These are phyloP conservation scores for Meira miltonrushii DNA, from an alignment of 1,284 basidiomycete species.

Conservation along the genomic window DNA sequence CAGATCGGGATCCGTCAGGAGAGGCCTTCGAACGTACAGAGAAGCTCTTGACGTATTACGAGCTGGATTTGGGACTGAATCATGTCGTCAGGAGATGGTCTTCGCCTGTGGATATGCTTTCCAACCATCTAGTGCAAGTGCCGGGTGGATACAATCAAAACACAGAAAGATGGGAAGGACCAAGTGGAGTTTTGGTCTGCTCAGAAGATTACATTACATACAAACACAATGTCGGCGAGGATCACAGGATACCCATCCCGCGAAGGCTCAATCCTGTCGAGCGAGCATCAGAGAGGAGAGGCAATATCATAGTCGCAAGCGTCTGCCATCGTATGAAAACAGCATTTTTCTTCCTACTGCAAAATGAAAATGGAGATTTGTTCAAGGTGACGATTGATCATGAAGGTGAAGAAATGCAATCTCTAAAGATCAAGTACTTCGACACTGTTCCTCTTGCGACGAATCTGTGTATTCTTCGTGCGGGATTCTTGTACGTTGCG, in stretches of 20 bases:
- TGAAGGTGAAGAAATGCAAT: constrained; percentile 45
- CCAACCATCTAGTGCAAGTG: constrained; percentile 46
- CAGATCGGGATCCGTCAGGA: constrained; percentile 46
- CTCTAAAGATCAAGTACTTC: constrained; percentile 51
- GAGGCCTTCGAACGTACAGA: constrained; percentile 35
- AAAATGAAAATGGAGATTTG: constrained; percentile 49
- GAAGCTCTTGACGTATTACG: constrained; percentile 50
- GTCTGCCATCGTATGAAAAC: constrained; percentile 51
- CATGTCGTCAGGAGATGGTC: constrained; percentile 51
- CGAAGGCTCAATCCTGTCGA: constrained; percentile 39
- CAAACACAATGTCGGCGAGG: constrained; percentile 45
- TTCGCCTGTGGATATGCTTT: constrained; percentile 39
- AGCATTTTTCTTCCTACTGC: constrained; percentile 49
- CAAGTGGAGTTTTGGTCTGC: constrained; percentile 50
- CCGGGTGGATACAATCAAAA: constrained; percentile 50
- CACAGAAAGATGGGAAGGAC: constrained; percentile 49
- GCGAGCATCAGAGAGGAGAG: constrained; percentile 21
- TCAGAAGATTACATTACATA: constrained; percentile 51
- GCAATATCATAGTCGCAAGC: constrained; percentile 43
- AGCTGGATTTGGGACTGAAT: constrained; percentile 51
- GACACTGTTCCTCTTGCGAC: constrained; percentile 50
- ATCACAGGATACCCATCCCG: constrained; percentile 51
- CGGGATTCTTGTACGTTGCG: constrained; percentile 50
- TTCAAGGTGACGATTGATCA: constrained; percentile 52
- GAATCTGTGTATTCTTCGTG: constrained; percentile 42